phyloP scores from a whole-genome alignment of 73 alveolate species.

The Urostyla sp. region DNA sequence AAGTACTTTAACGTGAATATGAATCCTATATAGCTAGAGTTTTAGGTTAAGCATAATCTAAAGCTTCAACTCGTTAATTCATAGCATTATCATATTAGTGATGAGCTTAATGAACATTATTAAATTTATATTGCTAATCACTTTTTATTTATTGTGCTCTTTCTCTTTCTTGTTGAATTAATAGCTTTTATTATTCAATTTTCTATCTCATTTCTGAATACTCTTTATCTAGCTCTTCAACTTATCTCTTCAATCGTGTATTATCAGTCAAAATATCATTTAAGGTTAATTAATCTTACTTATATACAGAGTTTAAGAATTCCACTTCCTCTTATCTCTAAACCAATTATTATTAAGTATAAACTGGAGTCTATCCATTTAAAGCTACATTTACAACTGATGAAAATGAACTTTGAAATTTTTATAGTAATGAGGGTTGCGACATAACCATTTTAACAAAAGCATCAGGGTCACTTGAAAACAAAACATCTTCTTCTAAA shows the following conservation, averaged over 20 bases:
- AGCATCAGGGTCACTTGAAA: not conserved
- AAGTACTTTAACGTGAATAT: not conserved
- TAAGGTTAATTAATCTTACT: constrained; percentile 8
- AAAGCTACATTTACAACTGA: constrained; percentile 16
- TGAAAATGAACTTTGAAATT: not conserved
- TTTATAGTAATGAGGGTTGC: not conserved
- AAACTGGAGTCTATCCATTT: not conserved
- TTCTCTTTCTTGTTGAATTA: constrained; percentile 15
- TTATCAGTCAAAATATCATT: constrained; percentile 32
- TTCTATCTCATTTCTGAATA: not conserved
- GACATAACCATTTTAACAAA: not conserved
- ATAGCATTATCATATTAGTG: not conserved
- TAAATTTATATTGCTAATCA: not conserved
- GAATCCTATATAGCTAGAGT: not conserved
- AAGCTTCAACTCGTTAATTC: not conserved
- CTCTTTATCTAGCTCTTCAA: constrained; percentile 49
- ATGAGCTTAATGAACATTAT: not conserved
- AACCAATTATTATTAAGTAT: too few species aligned
- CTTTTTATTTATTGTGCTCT: not conserved
- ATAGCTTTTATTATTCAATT: constrained; percentile 12
- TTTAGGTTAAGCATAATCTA: not conserved
- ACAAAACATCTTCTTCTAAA: not conserved
- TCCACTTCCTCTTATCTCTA: constrained; percentile 27
- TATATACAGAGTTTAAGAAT: constrained; percentile 6
- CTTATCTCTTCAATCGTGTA: not conserved